phyloP scores from a whole-genome alignment of 306 rosid genomes.

The Hippophae tibetana region DNA sequence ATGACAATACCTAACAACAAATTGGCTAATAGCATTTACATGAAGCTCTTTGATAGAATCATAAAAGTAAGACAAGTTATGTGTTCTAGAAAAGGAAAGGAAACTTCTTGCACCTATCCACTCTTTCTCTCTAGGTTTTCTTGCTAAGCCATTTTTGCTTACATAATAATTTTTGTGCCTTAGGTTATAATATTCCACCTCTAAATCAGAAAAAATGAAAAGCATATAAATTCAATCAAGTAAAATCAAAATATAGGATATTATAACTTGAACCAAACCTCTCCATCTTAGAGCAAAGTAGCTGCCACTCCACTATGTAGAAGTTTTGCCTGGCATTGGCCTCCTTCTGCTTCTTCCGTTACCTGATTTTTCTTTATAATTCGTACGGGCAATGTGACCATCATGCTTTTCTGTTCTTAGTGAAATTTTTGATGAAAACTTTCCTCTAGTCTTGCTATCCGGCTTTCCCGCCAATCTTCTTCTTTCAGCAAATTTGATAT shows the following conservation, averaged over 20 bases:
- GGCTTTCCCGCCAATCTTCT: slow-evolving; percentile 17
- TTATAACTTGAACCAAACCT: background rate
- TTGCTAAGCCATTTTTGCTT: no score
- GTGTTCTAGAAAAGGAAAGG: no score
- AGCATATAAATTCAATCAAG: background rate
- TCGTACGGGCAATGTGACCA: background rate
- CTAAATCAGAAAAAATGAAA: background rate
- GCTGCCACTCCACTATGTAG: background rate
- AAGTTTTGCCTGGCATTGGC: background rate
- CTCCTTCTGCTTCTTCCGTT: background rate
- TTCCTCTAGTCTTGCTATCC: slow-evolving; percentile 12
- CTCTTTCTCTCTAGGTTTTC: no score
- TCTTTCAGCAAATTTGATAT: background rate
- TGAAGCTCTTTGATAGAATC: no score
- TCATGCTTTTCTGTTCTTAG: background rate
- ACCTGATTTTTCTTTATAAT: background rate
- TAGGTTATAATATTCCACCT: background rate
- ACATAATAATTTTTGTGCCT: no score
- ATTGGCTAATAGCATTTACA: no score
- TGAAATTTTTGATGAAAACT: slow-evolving; percentile 9
- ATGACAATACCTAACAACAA: no score
- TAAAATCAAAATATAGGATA: background rate
- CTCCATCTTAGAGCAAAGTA: background rate
- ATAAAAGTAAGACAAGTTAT: no score
- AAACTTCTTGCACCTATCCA: no score